phyloP scores from a whole-genome alignment of 2,329 filamentous ascomycete genomes.

The Alternaria gaisen region DNA sequence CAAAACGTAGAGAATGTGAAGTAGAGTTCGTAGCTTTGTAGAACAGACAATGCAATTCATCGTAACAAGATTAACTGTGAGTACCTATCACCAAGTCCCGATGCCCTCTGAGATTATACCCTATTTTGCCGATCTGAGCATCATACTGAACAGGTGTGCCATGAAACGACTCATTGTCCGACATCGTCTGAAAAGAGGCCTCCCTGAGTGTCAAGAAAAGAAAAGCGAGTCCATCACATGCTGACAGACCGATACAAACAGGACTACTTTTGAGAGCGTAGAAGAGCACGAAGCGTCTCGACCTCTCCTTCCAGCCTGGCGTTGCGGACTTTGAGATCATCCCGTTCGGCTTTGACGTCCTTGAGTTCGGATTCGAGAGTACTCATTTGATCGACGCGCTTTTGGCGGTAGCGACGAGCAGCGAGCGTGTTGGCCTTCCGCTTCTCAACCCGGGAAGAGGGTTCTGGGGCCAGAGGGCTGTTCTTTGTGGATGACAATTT shows the following conservation, averaged over 20 bases:
- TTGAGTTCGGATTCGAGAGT: constrained; percentile 69
- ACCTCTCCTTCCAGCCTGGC: constrained; percentile 72
- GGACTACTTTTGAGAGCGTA: constrained; percentile 53
- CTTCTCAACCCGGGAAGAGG: constrained; percentile 56
- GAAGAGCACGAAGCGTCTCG: constrained; percentile 63
- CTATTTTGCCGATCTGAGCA: constrained; percentile 45
- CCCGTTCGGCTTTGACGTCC: constrained; percentile 67
- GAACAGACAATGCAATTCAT: constrained; percentile 11
- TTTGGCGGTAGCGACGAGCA: constrained; percentile 76
- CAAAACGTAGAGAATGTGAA: background rate
- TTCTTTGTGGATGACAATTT: constrained; percentile 37
- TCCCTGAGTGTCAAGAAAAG: constrained; percentile 2
- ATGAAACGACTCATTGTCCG: constrained; percentile 36
- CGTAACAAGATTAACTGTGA: constrained; percentile 20
- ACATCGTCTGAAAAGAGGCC: constrained; percentile 43
- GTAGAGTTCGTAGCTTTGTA: constrained; percentile 8
- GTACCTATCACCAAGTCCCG: constrained; percentile 7
- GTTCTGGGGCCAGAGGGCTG: constrained; percentile 31
- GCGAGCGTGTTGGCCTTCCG: constrained; percentile 75
- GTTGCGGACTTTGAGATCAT: constrained; percentile 69
- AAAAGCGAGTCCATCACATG: constrained; percentile 9
- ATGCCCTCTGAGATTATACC: constrained; percentile 33
- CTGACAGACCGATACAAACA: constrained; percentile 22
- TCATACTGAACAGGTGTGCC: constrained; percentile 25
- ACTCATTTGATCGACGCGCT: constrained; percentile 71